These are phyloP conservation scores for Picocystis salinarum DNA, from an alignment of 139 green algal genomes.

Conservation along the genomic window DNA sequence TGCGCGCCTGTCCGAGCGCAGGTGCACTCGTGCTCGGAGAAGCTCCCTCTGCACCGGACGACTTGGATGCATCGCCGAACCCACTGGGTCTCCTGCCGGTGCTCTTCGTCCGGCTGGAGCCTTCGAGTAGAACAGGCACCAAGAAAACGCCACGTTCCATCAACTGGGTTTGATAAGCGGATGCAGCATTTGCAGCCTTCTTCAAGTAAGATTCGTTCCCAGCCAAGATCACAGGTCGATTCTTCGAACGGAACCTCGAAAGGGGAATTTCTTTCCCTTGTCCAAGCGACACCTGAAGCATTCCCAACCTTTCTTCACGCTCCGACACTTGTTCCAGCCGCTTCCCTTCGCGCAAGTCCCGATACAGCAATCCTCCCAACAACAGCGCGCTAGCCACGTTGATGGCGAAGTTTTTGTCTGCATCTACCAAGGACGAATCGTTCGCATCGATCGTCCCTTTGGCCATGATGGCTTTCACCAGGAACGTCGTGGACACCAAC, in stretches of 20 bases:
- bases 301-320: slow-evolving; percentile 57
- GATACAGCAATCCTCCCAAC: slow-evolving; percentile 44
- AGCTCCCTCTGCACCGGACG: not conserved
- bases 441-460: slow-evolving; percentile 13
- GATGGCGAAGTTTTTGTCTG: slow-evolving; percentile 61
- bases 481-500: slow-evolving; percentile 42
- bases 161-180: slow-evolving; percentile 28
- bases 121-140: slow-evolving; percentile 3
- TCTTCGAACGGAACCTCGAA: not conserved
- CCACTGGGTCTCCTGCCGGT: not conserved
- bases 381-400: slow-evolving; percentile 38
- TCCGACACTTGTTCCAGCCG: slow-evolving; percentile 26
- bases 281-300: slow-evolving; percentile 38
- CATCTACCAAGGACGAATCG: slow-evolving; percentile 40
- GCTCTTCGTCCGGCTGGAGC: not conserved
- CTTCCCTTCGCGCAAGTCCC: slow-evolving; percentile 34
- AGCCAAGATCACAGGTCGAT: slow-evolving; percentile 6
- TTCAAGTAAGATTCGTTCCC: slow-evolving; percentile 38
- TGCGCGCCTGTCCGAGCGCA: no score
- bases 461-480: slow-evolving; percentile 38
- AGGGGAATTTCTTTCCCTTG: not conserved
- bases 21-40: no score
- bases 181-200: slow-evolving; percentile 25
- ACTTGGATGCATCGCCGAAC: no score
- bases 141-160: slow-evolving; percentile 50